Evolutionary conservation across 2,329 filamentous ascomycete species (phyloP).

Genomic region (Ophiostoma australiae): DNA sequence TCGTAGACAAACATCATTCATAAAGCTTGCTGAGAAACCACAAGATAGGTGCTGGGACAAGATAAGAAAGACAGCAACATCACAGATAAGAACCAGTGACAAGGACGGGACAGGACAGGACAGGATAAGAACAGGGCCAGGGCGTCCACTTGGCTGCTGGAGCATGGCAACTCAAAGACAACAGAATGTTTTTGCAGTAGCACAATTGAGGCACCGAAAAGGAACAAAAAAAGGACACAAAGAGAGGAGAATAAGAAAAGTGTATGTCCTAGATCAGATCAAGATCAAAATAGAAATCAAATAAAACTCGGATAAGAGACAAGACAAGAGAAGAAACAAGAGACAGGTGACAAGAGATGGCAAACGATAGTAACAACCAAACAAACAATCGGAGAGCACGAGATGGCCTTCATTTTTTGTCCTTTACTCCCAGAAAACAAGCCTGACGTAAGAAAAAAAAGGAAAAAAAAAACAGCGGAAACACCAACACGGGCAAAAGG

Average conservation of each 20-base stretch:
- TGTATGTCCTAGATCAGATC: neutral
- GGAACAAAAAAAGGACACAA: neutral
- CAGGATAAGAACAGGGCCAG: neutral
- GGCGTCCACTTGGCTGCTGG: conserved; percentile 10
- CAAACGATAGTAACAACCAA: neutral
- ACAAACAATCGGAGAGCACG: conserved; percentile 13
- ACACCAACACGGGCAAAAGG: neutral
- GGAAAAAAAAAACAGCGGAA: neutral
- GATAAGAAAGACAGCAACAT: conserved; percentile 1
- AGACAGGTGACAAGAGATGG: neutral
- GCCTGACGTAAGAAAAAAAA: neutral
- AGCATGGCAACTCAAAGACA: neutral
- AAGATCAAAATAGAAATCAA: conserved; percentile 13
- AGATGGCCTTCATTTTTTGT: conserved; percentile 17
- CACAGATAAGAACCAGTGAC: neutral
- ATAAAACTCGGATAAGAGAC: neutral
- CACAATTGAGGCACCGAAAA: neutral
- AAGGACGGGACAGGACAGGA: neutral
- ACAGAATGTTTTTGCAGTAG: neutral
- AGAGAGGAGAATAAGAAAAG: neutral
- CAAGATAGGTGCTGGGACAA: neutral
- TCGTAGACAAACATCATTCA: conserved; percentile 11
- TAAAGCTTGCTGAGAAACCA: neutral
- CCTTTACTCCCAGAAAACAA: conserved; percentile 17
- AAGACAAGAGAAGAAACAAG: neutral